A percentile compares a stretch with the other conserved stretches of the same genome.
Evolutionary conservation across 805 yeast genomes (phyloP).

Genomic region (Yamadazyma scolyti): DNA sequence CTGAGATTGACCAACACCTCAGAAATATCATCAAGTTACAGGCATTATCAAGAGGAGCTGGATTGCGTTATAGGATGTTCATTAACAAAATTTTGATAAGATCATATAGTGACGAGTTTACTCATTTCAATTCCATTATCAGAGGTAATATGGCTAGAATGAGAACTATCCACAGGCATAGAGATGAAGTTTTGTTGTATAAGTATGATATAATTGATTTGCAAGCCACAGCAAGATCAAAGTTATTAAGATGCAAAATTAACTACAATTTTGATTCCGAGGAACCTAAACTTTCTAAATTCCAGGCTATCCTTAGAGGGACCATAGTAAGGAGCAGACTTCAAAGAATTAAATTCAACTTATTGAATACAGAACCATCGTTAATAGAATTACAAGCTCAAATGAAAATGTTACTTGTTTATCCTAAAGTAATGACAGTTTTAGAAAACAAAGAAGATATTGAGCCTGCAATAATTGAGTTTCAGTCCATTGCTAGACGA

Average conservation of each 20-base stretch:
- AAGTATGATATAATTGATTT: slow-evolving; percentile 31
- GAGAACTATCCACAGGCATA: slow-evolving; percentile 29
- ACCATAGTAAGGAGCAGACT: slow-evolving; percentile 21
- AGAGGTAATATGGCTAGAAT: slow-evolving; percentile 45
- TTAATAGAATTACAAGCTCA: slow-evolving; percentile 39
- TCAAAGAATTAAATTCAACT: slow-evolving; percentile 7
- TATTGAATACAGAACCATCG: slow-evolving; percentile 11
- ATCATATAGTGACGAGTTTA: slow-evolving; percentile 50
- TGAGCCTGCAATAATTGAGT: slow-evolving; percentile 17
- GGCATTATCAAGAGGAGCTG: slow-evolving; percentile 66
- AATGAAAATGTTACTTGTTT: slow-evolving; percentile 18
- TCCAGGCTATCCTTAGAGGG: slow-evolving; percentile 48
- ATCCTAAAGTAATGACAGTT: slow-evolving; percentile 17
- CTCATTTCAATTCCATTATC: slow-evolving; percentile 45
- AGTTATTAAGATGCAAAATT: slow-evolving; percentile 11
- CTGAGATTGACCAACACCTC: slow-evolving; percentile 13
- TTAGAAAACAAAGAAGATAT: slow-evolving; percentile 18
- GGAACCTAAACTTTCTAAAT: slow-evolving; percentile 17
- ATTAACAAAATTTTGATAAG: slow-evolving; percentile 60
- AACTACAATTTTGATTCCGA: slow-evolving; percentile 10
- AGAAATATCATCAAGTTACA: slow-evolving; percentile 52
- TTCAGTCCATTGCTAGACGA: slow-evolving; percentile 31
- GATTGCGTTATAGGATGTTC: slow-evolving; percentile 59
- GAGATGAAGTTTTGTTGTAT: slow-evolving; percentile 27
- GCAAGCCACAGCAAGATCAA: slow-evolving; percentile 36